Base-by-base conservation (phyloP, 1,284 basidiomycete species). In the Cryptococcus amylolentus region DNA sequence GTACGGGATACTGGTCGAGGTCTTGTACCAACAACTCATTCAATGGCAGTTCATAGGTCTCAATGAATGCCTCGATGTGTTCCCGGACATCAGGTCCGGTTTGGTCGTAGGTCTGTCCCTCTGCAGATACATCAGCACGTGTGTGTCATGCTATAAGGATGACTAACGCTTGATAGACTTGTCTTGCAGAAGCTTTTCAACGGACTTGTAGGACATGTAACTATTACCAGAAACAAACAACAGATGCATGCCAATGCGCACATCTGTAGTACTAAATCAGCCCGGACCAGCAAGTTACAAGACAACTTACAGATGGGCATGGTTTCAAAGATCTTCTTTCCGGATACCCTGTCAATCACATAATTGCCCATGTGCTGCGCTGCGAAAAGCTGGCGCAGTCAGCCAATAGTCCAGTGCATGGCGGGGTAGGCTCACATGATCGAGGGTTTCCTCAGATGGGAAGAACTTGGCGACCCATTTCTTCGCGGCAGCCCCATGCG, bases 301-400 rank as follows among this genome's bases (percentile, higher is more conserved):
- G n/a, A 3, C 7, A 81, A 79, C 16, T 84, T 82, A 76, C 88
- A 90, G 38, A 90, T 80, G 1, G 88, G 88, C 88, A 91, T 91
- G 53, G 82, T 83, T 76, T 91, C 89, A 60, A 89, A 89, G 62
- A 86, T 80, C 68, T 81, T 81, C 71, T 85, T 80, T 2, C 82
- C 82, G 0, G 84, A 82, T 8, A 76, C 75, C 18, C 88, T 80
- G 45, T 87, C 80, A 28, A 83, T 75, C 27, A 88, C 86, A 69
- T 79, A 88, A 73, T 88, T 88, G 4, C 87, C 75, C 70, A 77
- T 72, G 56, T 74, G 72, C 49, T 77, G 74, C 49, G 65, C 61
- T 1, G 66, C 60, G 55, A 76, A 76, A 2, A 77, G 70, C 73
- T 77, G 42, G 53, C 43, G 50, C 37, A 28, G 0, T 20, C 35